A percentile compares a stretch with the other conserved stretches of the same genome.
phyloP scores from a whole-genome alignment of 345 rosid genomes.

The Salix koriyanagi region DNA sequence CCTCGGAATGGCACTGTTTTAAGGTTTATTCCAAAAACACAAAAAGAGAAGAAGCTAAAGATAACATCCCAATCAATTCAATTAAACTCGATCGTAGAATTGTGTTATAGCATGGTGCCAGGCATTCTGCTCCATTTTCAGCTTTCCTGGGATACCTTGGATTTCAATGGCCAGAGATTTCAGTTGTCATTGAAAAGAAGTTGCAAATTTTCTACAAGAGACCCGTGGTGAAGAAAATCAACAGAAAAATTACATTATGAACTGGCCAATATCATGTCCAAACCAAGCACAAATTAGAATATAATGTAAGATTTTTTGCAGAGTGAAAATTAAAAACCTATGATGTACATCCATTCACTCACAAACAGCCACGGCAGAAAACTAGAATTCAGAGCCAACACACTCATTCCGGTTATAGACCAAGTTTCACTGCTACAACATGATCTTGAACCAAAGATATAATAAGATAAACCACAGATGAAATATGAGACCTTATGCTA shows the following conservation, averaged over 20 bases:
- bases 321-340: constrained; percentile 35
- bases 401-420: constrained; percentile 16
- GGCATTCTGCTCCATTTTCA: too few species aligned
- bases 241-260: not conserved
- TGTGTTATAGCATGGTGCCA: too few species aligned
- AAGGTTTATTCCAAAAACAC: too few species aligned
- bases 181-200: not conserved
- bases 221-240: not conserved
- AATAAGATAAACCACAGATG: constrained; percentile 11
- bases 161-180: not conserved
- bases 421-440: constrained; percentile 22
- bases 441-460: constrained; percentile 19
- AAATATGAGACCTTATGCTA: constrained; percentile 3
- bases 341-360: constrained; percentile 51
- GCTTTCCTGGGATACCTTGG: too few species aligned
- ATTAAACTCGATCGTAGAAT: too few species aligned
- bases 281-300: constrained; percentile 12
- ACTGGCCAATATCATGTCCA: not conserved
- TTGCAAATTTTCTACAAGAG: not conserved
- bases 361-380: constrained; percentile 27
- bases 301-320: constrained; percentile 9
- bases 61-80: too few species aligned
- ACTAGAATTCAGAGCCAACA: constrained; percentile 14
- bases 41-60: too few species aligned
- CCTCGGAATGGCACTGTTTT: too few species aligned